Conservation (phyloP, 2,329 filamentous ascomycete genomes). For the Fonsecaea multimorphosa region DNA sequence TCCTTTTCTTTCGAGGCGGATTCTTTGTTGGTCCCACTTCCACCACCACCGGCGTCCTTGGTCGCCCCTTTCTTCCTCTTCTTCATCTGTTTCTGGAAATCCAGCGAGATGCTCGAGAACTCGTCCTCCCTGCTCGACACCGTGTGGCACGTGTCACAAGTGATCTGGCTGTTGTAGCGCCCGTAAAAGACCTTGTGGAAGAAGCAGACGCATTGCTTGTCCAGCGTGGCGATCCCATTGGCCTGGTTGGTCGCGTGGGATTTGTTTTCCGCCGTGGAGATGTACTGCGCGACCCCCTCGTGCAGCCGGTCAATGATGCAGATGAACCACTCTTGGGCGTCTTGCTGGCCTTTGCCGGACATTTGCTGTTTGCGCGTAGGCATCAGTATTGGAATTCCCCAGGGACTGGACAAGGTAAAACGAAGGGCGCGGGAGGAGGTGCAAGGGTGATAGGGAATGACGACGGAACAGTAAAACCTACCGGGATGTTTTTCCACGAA, state of each 20-base stretch:
- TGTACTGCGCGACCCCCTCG: constrained; percentile 66
- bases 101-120: constrained; percentile 87
- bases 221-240: constrained; percentile 36
- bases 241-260: constrained; percentile 53
- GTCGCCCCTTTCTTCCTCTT: constrained; percentile 40
- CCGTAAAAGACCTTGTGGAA: constrained; percentile 95
- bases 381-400: neutral
- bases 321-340: constrained; percentile 96
- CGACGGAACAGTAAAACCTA: constrained; percentile 57
- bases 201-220: constrained; percentile 75
- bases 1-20: constrained; percentile 16
- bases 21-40: constrained; percentile 2
- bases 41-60: constrained; percentile 25
- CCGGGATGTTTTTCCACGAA: constrained; percentile 82
- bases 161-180: constrained; percentile 86
- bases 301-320: constrained; percentile 93
- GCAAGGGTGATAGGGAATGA: constrained; percentile 14
- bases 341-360: constrained; percentile 92
- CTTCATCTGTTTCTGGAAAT: constrained; percentile 76
- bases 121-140: constrained; percentile 83
- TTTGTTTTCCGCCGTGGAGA: constrained; percentile 16
- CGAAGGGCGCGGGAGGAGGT: too few species aligned
- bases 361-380: constrained; percentile 60
- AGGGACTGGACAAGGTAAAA: neutral
- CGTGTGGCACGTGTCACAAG: constrained; percentile 84